Evolutionary conservation across 1,284 basidiomycete genomes (phyloP).

Genomic region (Ceratobasidium sp.): DNA sequence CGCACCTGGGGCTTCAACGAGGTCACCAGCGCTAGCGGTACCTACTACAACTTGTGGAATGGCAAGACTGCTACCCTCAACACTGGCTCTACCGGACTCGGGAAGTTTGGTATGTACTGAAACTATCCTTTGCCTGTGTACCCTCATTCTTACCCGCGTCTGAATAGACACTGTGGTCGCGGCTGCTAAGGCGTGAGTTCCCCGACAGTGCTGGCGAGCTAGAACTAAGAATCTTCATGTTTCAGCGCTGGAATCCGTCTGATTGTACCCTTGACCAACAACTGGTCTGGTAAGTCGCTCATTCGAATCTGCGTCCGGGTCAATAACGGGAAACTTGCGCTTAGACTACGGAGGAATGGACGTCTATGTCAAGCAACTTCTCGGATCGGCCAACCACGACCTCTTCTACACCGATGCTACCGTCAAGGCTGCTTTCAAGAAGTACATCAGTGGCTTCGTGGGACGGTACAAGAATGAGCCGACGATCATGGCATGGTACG

Average conservation of each 20-base stretch:
- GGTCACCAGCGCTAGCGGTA: conserved; percentile 66
- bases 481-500: conserved; percentile 58
- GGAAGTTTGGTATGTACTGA: conserved; percentile 64
- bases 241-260: conserved; percentile 62
- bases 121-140: not conserved
- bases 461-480: conserved; percentile 61
- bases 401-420: conserved; percentile 34
- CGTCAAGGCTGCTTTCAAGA: conserved; percentile 57
- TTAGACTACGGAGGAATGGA: conserved; percentile 67
- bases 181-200: conserved; percentile 14
- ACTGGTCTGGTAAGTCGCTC: conserved; percentile 59
- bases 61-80: conserved; percentile 68
- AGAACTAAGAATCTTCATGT: not conserved
- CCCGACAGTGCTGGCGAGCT: not conserved
- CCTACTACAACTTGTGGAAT: conserved; percentile 71
- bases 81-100: conserved; percentile 66
- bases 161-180: conserved; percentile 38
- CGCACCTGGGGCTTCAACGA: conserved; percentile 79
- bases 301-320: not conserved
- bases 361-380: conserved; percentile 59
- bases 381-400: conserved; percentile 11
- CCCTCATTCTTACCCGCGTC: not conserved
- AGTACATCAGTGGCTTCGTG: conserved; percentile 60
- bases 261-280: conserved; percentile 70
- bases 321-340: not conserved